Percentiles rank a stretch among this genome's conserved stretches.
These are phyloP conservation scores for Penicillium concentricum DNA, from an alignment of 2,329 filamentous ascomycete species.

Conservation along the genomic window DNA sequence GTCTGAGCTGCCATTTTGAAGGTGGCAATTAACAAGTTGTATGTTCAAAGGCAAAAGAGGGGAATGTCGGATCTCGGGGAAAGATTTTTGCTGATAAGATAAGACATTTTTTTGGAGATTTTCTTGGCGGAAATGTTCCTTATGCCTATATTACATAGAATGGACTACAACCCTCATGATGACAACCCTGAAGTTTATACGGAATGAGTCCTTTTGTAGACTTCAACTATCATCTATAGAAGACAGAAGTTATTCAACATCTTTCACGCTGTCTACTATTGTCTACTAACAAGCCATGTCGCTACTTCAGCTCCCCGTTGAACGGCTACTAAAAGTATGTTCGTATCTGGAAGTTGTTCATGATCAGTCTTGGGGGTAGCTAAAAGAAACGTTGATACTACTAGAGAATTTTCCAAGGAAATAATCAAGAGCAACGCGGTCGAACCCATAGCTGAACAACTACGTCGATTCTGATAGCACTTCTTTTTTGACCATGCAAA, in stretches of 20 bases:
- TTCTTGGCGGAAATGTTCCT: background rate
- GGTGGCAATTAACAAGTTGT: constrained; percentile 18
- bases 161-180: background rate
- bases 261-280: background rate
- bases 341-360: background rate
- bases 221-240: background rate
- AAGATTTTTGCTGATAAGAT: constrained; percentile 31
- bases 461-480: too few species aligned
- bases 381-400: too few species aligned
- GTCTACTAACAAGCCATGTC: background rate
- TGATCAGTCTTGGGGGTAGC: too few species aligned
- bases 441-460: too few species aligned
- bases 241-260: background rate
- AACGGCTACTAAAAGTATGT: background rate
- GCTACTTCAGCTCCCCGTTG: background rate
- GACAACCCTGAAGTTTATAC: background rate
- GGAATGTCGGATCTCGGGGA: constrained; percentile 22
- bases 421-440: too few species aligned
- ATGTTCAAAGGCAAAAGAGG: constrained; percentile 18
- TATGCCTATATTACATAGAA: background rate
- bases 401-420: too few species aligned
- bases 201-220: background rate
- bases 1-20: constrained; percentile 44
- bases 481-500: background rate
- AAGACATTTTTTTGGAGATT: constrained; percentile 2